These are phyloP conservation scores for Candida albicans DNA, from an alignment of 1,139 yeast species.

Conservation along the genomic window DNA sequence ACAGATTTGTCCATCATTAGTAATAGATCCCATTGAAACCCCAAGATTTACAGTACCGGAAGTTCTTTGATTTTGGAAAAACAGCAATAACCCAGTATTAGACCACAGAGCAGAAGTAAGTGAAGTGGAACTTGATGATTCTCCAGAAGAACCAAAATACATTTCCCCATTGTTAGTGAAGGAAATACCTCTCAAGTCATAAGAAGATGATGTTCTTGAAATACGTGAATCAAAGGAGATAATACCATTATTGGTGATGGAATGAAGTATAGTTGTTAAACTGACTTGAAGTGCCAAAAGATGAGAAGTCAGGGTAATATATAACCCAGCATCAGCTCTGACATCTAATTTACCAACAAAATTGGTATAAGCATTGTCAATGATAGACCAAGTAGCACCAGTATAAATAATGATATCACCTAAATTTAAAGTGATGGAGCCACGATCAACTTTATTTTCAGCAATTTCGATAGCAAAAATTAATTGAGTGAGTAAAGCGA, in stretches of 20 bases:
- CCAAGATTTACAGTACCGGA: constrained; percentile 23
- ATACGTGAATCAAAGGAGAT: constrained; percentile 22
- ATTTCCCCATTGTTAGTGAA: constrained; percentile 28
- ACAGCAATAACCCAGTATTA: constrained; percentile 26
- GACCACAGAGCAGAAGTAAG: constrained; percentile 22
- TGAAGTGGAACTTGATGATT: constrained; percentile 20
- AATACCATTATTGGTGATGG: constrained; percentile 22
- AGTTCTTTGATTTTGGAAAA: constrained; percentile 20
- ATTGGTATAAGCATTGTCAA: constrained; percentile 26
- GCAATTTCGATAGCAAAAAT: constrained; percentile 3
- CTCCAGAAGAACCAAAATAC: constrained; percentile 26
- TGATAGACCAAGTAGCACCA: constrained; percentile 34
- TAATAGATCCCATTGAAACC: constrained; percentile 17
- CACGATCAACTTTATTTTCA: constrained; percentile 14
- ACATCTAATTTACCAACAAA: constrained; percentile 23
- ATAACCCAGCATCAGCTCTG: constrained; percentile 24
- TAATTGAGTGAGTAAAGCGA: too few relatives aligned
- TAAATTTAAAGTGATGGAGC: constrained; percentile 22
- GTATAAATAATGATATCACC: constrained; percentile 26
- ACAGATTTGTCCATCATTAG: constrained; percentile 32
- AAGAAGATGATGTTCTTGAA: constrained; percentile 18
- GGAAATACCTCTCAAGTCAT: constrained; percentile 17
- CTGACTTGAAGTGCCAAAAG: constrained; percentile 13
- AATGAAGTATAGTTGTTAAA: constrained; percentile 9
- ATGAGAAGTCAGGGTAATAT: constrained; percentile 11